Evolutionary conservation across 352 stramenopile genomes (phyloP), one percentile per base, ranked within the genome.

Genomic region (Pythium volutum): DNA sequence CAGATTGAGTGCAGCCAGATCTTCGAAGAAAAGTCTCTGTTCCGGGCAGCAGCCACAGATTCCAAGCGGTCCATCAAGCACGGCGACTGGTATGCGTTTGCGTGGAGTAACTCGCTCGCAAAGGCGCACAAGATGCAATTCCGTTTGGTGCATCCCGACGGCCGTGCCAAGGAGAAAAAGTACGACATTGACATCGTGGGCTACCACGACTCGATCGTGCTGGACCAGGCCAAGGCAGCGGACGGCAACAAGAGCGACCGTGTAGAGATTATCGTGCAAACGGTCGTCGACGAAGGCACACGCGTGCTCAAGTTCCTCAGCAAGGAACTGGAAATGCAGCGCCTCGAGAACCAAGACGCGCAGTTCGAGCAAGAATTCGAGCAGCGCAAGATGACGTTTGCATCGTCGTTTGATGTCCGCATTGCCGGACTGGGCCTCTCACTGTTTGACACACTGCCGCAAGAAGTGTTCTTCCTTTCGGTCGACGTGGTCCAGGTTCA

Each of bases 131-230:
- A 91, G 23, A 65, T 95, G 23, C 82, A 93, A 33, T 75, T 93
- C 14, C 67, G 64, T 15, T 49, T 91, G 10, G 75, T 71, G 16
- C 84, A 93, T 66, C 7, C 64, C 34, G 76, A 89, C 50, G 77
- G 76, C 14, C 63, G 84, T 81, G 46, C 25, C 61, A 42, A 87
- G 83, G 70, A 82, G 5, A 87, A 87, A 58, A 93, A 81, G 59
- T 89, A 88, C 52, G 86, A 95, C 53, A 86, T 95, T 50, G 82
- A 95, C 55, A 84, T 78, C 27, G 86, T 95, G 18, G 86, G 86
- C 3, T 88, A 89, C 46, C 65, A 93, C 48, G 80, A 91, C 9
- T 71, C 81, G 9, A 77, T 91, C 36, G 77, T 75, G 15, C 70
- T 93, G 61, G 73, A 81, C 39, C 29, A 86, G 31, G 76, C 69